Evolutionary conservation across 768 basidiomycete species (phyloP), one percentile per base, ranked within the genome.

Genomic region (Lactifluus volemus): DNA sequence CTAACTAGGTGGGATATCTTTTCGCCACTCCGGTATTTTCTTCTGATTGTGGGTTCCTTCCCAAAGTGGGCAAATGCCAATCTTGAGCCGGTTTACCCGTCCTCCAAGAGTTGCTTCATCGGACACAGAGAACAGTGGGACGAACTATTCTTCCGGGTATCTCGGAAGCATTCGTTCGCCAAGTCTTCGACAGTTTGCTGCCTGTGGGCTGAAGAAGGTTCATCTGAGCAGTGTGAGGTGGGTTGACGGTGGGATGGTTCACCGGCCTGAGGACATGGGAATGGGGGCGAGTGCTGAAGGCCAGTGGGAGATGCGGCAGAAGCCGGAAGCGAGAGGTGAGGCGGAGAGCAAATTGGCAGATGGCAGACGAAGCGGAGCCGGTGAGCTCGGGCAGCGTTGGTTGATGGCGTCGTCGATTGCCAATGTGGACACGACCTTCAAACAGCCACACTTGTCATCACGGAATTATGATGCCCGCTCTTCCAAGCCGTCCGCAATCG

Each of bases 171-270:
- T 85, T n/a, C 69, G 73, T 85, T n/a, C 69, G 73, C 1, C 54
- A 65, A 11, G 49, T 92, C 39, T 73, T 89, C 50, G 67, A 76
- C 21, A 65, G 72, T 19, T 74, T 91, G 39, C 66, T 83, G 25
- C 83, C 0, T 72, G 78, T 29, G 86, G 85, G 6, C 69, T 89
- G 21, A 73, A 72, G 25, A 89, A 92, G 70, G 75, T 92, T 1
- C 90, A 92, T 69, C 68, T 91, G 60, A 91, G 89, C 64, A 89
- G 82, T 0, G 89, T 86, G 2, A 67, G 69, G 36, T 91, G 86
- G 86, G 53, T 78, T 0, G 76, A 81, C 6, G 74, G 86, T 48
- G 70, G 65, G 51, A 86, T 85, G 79, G 14, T 62, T 11, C 79
- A 78, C 69, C 76, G 79, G 64, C 78, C 72, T 11, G 74, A 77